Evolutionary conservation across 2,329 filamentous ascomycete genomes (phyloP), one percentile per base, ranked within the genome.

Genomic region (Eurotiales sp.): DNA sequence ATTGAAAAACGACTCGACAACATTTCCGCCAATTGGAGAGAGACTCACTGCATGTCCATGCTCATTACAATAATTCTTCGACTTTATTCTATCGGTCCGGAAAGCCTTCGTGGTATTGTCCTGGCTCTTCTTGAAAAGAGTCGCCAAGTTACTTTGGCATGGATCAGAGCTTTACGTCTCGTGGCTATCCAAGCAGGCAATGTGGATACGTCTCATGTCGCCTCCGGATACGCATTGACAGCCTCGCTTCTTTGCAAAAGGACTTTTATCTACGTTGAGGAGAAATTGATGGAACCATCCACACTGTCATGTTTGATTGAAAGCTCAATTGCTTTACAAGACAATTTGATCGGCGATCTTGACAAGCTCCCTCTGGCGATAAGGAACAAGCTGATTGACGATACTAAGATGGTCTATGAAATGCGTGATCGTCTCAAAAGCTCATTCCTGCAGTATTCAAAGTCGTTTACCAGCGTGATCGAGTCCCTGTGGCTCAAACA

Each of bases 11-110:
- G 73, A 1, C 51, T 87, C 0, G 59, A 67, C 0, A 60, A 62
- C 0, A 76, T 87, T 6, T 60, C 63, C 0, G 63, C 68, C 0
- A 87, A 81, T 42, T 85, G 81, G 78, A 73, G 82, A 0, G 84
- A 87, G 54, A 69, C 67, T 0, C 64, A 79, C 45, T 72, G 74
- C 10, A 85, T 87, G 81, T 71, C 77, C 0, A 51, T 86, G 1
- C 72, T 85, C 3, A 78, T 72, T 0, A 57, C 87, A 0, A 59
- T 70, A 0, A 59, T 82, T 1, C 74, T 79, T 2, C 23, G 73
- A 1, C 58, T 56, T 10, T 60, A 57, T 64, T 0, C 72, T 59
- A 45, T 56, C 10, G 14, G 29, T 12, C 29, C 46, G 15, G 57
- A 64, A 25, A 58, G 50, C 42, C 53, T 3, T 29, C 46, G 1